These are phyloP conservation scores for Aspergillus fijiensis DNA, from an alignment of 2,329 filamentous ascomycete genomes.

Conservation along the genomic window DNA sequence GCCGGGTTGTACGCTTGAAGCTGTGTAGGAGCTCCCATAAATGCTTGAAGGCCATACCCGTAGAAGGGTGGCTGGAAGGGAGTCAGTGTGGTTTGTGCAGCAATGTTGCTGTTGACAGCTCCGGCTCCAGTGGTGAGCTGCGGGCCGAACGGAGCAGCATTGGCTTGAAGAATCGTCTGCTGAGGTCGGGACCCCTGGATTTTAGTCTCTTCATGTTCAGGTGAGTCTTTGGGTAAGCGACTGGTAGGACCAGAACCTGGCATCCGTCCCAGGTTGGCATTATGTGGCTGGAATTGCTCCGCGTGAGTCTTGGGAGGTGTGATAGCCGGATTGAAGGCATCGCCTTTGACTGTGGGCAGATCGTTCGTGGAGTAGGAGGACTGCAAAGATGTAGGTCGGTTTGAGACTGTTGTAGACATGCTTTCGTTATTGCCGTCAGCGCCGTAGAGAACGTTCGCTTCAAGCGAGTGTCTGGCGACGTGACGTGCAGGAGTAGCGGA, in stretches of 20 bases:
- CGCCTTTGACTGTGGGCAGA: slow-evolving; percentile 77
- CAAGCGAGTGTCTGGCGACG: slow-evolving; percentile 46
- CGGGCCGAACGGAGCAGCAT: slow-evolving; percentile 75
- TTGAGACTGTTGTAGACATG: slow-evolving; percentile 32
- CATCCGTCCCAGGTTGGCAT: slow-evolving; percentile 77
- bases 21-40: slow-evolving; percentile 52
- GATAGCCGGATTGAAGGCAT: slow-evolving; percentile 49
- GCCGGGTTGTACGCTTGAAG: slow-evolving; percentile 52
- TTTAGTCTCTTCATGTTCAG: slow-evolving; percentile 48
- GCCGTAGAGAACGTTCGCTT: slow-evolving; percentile 40
- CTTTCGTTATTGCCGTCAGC: slow-evolving; percentile 31
- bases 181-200: slow-evolving; percentile 57
- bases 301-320: slow-evolving; percentile 58
- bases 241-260: slow-evolving; percentile 61
- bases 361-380: slow-evolving; percentile 90
- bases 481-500: slow-evolving; percentile 36
- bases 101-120: slow-evolving; percentile 21
- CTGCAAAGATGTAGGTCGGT: slow-evolving; percentile 56
- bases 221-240: slow-evolving; percentile 54
- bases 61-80: slow-evolving; percentile 46
- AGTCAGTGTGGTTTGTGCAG: slow-evolving; percentile 35
- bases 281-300: slow-evolving; percentile 68
- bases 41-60: slow-evolving; percentile 53
- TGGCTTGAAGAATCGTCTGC: slow-evolving; percentile 75
- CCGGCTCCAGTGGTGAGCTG: slow-evolving; percentile 45